These are phyloP conservation scores for Phytophthora uliginosa DNA, from an alignment of 352 stramenopile species.

Conservation along the genomic window DNA sequence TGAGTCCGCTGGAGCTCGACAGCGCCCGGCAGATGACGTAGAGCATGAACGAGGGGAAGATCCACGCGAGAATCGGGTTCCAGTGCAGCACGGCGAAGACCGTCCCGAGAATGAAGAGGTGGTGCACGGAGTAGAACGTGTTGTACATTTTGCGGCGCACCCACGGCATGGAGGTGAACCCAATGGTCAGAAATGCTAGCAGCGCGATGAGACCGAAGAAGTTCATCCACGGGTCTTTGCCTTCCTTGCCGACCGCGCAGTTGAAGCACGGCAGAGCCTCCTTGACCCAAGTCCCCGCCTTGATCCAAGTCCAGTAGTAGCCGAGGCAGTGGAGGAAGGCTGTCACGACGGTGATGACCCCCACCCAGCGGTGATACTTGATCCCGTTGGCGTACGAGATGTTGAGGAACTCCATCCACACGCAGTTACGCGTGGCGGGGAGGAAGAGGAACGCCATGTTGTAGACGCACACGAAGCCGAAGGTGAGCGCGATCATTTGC, in stretches of 20 bases:
- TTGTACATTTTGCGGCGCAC: constrained; percentile 55
- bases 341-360: constrained; percentile 43
- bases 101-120: constrained; percentile 56
- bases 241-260: constrained; percentile 37
- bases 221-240: constrained; percentile 56
- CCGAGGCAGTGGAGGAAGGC: constrained; percentile 41
- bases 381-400: constrained; percentile 63
- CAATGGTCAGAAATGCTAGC: constrained; percentile 52
- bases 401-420: constrained; percentile 71
- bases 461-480: constrained; percentile 51
- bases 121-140: constrained; percentile 56
- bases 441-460: constrained; percentile 68
- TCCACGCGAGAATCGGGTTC: constrained; percentile 45
- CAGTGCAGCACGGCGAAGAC: constrained; percentile 59
- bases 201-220: constrained; percentile 56
- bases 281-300: constrained; percentile 6
- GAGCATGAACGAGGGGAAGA: constrained; percentile 47
- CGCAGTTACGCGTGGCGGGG: constrained; percentile 49
- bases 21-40: constrained; percentile 51
- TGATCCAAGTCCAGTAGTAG: constrained; percentile 47
- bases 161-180: constrained; percentile 46
- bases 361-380: constrained; percentile 68
- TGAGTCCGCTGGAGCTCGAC: constrained; percentile 43
- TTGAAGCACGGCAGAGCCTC: constrained; percentile 53
- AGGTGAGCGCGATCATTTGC: constrained; percentile 38